Conservation (phyloP, 1,139 yeast species). For the Entelexis paramagnoliae region DNA sequence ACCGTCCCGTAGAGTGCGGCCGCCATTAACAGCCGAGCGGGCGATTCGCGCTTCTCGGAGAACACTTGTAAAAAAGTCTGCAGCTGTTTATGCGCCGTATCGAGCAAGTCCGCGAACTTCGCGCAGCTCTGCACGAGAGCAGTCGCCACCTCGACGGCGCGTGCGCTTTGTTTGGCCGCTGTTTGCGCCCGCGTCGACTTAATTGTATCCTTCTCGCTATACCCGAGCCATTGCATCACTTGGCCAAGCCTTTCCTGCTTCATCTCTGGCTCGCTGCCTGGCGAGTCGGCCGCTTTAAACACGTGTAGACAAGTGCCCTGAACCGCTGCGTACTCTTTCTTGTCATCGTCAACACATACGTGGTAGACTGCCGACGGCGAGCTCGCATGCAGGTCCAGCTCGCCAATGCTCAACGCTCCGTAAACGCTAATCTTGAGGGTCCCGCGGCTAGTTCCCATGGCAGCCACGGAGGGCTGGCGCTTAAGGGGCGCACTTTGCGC, state of each 20-base stretch:
- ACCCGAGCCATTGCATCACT: background rate
- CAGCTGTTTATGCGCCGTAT: background rate
- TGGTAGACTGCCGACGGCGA: background rate
- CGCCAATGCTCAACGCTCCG: conserved; percentile 15
- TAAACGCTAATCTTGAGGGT: conserved; percentile 10
- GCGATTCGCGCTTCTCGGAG: background rate
- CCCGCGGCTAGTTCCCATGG: conserved; percentile 11
- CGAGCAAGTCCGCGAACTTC: background rate
- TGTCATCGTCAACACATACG: conserved; percentile 5
- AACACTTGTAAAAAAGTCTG: background rate
- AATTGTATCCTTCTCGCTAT: background rate
- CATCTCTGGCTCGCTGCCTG: background rate
- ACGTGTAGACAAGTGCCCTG: conserved; percentile 1
- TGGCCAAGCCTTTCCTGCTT: background rate
- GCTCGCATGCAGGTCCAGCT: background rate
- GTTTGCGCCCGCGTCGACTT: background rate
- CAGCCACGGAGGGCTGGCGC: conserved; percentile 9
- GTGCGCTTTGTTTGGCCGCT: conserved; percentile 1
- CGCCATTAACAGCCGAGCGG: background rate
- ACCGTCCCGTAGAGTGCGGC: background rate
- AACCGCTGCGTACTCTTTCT: conserved; percentile 7
- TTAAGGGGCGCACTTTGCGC: background rate
- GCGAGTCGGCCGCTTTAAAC: background rate
- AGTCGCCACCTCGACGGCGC: conserved; percentile 1
- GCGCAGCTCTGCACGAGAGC: background rate